Conservation (phyloP, 2,329 filamentous ascomycete species). For the Dactylella cylindrospora region DNA sequence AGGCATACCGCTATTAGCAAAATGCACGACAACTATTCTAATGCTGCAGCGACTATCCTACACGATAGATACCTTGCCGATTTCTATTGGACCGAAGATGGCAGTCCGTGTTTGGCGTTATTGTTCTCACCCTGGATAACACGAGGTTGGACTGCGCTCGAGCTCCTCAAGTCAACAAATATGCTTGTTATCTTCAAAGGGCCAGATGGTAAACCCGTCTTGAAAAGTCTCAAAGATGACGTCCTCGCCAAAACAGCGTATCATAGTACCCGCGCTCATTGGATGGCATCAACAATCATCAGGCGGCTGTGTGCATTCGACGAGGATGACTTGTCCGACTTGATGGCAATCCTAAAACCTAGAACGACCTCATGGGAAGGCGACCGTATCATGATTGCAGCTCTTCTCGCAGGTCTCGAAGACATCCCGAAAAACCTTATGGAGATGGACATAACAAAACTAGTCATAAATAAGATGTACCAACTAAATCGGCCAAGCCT, state of each 20-base stretch:
- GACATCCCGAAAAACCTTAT: constrained; percentile 12
- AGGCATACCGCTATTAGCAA: constrained; percentile 42
- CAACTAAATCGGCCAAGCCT: constrained; percentile 5
- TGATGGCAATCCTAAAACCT: constrained; percentile 45
- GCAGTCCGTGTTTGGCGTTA: constrained; percentile 46
- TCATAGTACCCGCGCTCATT: constrained; percentile 21
- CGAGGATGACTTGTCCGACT: constrained; percentile 42
- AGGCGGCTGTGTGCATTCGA: constrained; percentile 9
- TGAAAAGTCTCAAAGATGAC: constrained; percentile 43
- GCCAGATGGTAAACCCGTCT: constrained; percentile 2
- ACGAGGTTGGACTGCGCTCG: constrained; percentile 49
- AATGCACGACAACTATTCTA: constrained; percentile 50
- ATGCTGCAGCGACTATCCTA: constrained; percentile 45
- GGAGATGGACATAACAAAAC: constrained; percentile 6
- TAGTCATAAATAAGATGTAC: constrained; percentile 2
- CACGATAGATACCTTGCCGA: constrained; percentile 44
- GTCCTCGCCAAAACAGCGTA: constrained; percentile 20
- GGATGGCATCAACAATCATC: constrained; percentile 28
- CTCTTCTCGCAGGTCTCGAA: constrained; percentile 44
- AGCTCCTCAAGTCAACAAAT: constrained; percentile 41
- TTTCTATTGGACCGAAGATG: constrained; percentile 45
- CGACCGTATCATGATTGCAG: constrained; percentile 48
- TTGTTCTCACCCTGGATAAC: constrained; percentile 49
- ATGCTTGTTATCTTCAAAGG: constrained; percentile 44
- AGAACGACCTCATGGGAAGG: constrained; percentile 48